Evolutionary conservation across 306 rosid species (phyloP).

Genomic region (Castanea crenata): DNA sequence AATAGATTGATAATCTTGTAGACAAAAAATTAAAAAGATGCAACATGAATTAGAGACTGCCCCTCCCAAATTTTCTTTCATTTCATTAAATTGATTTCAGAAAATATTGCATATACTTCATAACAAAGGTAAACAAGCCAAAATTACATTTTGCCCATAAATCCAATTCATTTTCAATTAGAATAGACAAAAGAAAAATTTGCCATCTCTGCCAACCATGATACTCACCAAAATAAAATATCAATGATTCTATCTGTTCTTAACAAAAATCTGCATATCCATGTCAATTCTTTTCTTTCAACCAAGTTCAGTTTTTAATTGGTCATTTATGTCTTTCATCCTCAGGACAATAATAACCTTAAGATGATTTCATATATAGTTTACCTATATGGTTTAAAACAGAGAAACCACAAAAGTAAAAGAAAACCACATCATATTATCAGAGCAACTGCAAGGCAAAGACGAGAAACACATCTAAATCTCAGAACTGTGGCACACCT

Average conservation of each 20-base stretch:
- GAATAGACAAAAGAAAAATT: not conserved
- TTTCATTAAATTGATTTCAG: not conserved
- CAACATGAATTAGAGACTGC: not conserved
- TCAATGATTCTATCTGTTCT: not conserved
- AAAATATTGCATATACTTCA: no score
- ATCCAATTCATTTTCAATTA: not conserved
- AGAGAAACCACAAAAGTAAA: not conserved
- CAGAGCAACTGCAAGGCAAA: constrained; percentile 20
- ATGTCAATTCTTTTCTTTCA: not conserved
- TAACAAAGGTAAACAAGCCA: no score
- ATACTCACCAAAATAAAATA: not conserved
- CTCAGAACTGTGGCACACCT: constrained; percentile 43
- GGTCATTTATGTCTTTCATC: not conserved
- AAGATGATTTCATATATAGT: not conserved
- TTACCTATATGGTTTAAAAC: not conserved
- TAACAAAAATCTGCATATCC: not conserved
- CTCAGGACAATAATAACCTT: not conserved
- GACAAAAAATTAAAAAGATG: not conserved
- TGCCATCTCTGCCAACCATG: not conserved
- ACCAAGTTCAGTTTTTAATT: not conserved
- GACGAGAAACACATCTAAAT: constrained; percentile 10
- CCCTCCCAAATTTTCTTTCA: not conserved
- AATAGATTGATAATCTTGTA: not conserved
- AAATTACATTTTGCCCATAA: no score
- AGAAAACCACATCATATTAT: not conserved